Conservation (phyloP, 2,329 filamentous ascomycete genomes). For the Colletotrichum liaoningense region DNA sequence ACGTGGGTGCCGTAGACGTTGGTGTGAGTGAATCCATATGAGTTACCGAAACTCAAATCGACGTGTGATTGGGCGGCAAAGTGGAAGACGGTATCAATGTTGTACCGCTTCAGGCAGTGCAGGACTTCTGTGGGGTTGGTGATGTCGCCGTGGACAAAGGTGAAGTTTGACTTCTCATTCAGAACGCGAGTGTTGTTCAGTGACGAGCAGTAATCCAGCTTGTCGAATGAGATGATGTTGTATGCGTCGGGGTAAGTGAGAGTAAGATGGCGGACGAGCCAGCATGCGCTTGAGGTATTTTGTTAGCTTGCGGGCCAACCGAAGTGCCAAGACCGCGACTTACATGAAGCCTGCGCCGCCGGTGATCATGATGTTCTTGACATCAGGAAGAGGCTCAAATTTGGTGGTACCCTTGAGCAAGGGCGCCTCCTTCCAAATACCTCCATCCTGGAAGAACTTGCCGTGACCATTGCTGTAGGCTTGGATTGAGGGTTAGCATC, state of each 20-base stretch:
- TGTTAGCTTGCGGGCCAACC: conserved; percentile 20
- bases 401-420: conserved; percentile 76
- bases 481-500: conserved; percentile 19
- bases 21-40: conserved; percentile 82
- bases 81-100: conserved; percentile 84
- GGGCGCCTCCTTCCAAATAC: conserved; percentile 79
- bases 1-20: conserved; percentile 90
- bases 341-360: conserved; percentile 90
- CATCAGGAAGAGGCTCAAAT: conserved; percentile 75
- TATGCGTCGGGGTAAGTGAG: conserved; percentile 80
- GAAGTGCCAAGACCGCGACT: conserved; percentile 45
- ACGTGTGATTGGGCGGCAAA: conserved; percentile 90
- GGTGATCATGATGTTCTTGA: conserved; percentile 86
- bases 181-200: conserved; percentile 82
- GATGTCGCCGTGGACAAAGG: conserved; percentile 83
- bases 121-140: conserved; percentile 78
- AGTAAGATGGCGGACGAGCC: conserved; percentile 83
- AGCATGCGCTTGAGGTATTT: conserved; percentile 75
- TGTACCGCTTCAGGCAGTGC: conserved; percentile 75
- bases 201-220: conserved; percentile 84
- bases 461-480: conserved; percentile 43
- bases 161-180: conserved; percentile 77
- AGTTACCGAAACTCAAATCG: conserved; percentile 85
- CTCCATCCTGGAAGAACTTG: conserved; percentile 67
- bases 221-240: conserved; percentile 86